phyloP scores from a whole-genome alignment of 73 alveolate genomes.

The Uronychia setigera region DNA sequence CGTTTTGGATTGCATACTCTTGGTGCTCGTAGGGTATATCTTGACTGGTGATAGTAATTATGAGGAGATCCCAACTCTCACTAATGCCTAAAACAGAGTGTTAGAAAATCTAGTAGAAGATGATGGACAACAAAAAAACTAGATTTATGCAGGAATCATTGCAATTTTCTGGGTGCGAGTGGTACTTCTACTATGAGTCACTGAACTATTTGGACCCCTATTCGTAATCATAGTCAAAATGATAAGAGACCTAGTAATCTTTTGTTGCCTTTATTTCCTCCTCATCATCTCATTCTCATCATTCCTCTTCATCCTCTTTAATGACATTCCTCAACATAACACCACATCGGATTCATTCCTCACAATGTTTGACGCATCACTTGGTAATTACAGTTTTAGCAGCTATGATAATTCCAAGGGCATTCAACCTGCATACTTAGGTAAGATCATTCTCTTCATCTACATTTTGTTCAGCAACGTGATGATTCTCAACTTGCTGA shows the following conservation, averaged over 20 bases:
- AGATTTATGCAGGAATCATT: not conserved
- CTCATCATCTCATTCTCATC: not conserved
- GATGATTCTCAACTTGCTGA: slow-evolving; percentile 8
- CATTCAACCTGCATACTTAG: not conserved
- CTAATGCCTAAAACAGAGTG: too few relatives aligned
- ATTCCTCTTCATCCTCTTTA: not conserved
- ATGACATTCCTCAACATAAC: not conserved
- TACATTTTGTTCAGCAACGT: not conserved
- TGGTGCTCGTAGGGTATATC: too few relatives aligned
- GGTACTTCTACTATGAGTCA: not conserved
- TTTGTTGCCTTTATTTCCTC: not conserved
- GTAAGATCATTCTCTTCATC: not conserved
- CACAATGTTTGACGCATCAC: not conserved
- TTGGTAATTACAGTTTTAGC: not conserved
- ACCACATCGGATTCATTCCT: not conserved
- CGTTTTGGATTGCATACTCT: too few relatives aligned
- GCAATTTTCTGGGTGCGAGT: not conserved
- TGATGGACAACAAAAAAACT: not conserved
- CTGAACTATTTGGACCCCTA: not conserved
- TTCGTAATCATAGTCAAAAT: not conserved
- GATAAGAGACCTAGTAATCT: not conserved
- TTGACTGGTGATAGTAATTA: too few relatives aligned
- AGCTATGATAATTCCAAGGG: not conserved
- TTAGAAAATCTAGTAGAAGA: too few relatives aligned
- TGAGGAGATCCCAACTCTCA: too few relatives aligned